Evolutionary conservation across 257 asterid genomes (phyloP), one percentile per base, ranked within the genome.

Genomic region (Leonotis leonurus): DNA sequence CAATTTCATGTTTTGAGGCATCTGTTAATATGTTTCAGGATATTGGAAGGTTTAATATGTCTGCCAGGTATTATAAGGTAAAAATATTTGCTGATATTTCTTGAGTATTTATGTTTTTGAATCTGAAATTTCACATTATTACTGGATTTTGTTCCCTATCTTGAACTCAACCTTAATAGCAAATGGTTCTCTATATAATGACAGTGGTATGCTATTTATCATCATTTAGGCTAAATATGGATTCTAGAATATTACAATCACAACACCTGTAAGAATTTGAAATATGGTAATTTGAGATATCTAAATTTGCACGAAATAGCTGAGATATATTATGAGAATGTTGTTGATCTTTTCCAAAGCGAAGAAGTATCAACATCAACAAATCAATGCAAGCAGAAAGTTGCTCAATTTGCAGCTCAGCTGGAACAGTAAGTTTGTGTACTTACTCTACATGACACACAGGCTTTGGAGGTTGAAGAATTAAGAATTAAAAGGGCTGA

Each of bases 1-100:
- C 94, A 30, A 75, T 90, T 73, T 56, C 85, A 62, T 85, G 95
- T 81, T 80, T 90, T 74, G 89, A 88, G 73, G 85, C 78, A 75
- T 67, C 98, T 29, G 86, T 88, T 49, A 79, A 85, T 74, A 4
- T 83, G 60, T 90, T 87, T 80, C 64, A 85, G 84, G 98, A 88
- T 16, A 88, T 82, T 62, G 98, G 98, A 46, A 75, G 94, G 80
- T 87, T 87, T 54, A 79, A 70, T 64, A 81, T 90, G 97, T 76
- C 93, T 37, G 97, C 95, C 55, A 90, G 91, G 80, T 85, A 85
- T 75, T 88, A 80, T 84, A 85, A 90, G 98, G 98, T 90, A 80
- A 17, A 55, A 50, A 54, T 27, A 10, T 25, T 41, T 57, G 43
- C 25, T 52, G 49, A 60, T 35, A 48, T 66, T 51, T 45, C n/a